Conservation (phyloP, 2,329 filamentous ascomycete species). For the Juglanconis sp. region DNA sequence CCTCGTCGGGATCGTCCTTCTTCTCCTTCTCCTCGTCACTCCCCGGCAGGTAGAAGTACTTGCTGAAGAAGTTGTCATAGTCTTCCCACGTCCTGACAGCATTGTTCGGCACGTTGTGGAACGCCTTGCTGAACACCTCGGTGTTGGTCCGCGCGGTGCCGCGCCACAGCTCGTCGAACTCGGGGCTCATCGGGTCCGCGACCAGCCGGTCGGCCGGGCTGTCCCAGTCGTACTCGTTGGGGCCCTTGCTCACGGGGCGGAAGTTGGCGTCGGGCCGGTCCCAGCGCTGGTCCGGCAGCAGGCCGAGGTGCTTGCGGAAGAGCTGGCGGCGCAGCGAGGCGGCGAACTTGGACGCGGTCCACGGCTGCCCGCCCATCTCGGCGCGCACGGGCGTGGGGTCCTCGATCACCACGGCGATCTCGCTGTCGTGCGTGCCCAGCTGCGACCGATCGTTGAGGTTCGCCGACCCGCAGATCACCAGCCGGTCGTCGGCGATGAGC, state of each 20-base stretch:
- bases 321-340: slow-evolving; percentile 78
- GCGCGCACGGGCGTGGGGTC: slow-evolving; percentile 69
- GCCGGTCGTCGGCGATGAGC: slow-evolving; percentile 80
- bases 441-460: slow-evolving; percentile 93
- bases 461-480: slow-evolving; percentile 80
- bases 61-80: slow-evolving; percentile 68
- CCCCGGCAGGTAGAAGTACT: slow-evolving; percentile 60
- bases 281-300: slow-evolving; percentile 71
- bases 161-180: slow-evolving; percentile 72
- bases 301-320: slow-evolving; percentile 87
- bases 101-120: slow-evolving; percentile 75
- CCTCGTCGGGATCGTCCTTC: slow-evolving; percentile 42
- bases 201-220: slow-evolving; percentile 67
- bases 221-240: slow-evolving; percentile 73
- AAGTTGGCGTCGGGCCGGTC: slow-evolving; percentile 71
- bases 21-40: slow-evolving; percentile 37
- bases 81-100: slow-evolving; percentile 67
- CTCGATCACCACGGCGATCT: slow-evolving; percentile 86
- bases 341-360: slow-evolving; percentile 71
- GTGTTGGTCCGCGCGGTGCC: slow-evolving; percentile 73
- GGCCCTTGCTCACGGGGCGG: slow-evolving; percentile 65
- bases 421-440: slow-evolving; percentile 86
- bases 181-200: slow-evolving; percentile 66
- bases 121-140: slow-evolving; percentile 73
- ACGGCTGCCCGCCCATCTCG: slow-evolving; percentile 70